Evolutionary conservation across 169 alveolate species (phyloP), one percentile per base, ranked within the genome.

Genomic region (Plasmodium adleri): DNA sequence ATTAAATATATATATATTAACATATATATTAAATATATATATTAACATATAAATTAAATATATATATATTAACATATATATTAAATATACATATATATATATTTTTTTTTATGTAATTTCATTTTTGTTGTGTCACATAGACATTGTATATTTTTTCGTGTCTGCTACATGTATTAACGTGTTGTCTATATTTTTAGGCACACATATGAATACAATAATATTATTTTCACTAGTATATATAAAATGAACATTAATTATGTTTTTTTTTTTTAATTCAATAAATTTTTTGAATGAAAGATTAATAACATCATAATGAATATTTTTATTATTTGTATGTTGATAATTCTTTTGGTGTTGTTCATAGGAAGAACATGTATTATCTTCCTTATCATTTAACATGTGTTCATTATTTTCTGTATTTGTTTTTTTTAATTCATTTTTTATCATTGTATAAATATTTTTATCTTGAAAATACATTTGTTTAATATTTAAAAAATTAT

Each of bases 391-490:
- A 15, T 7, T 68, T 6, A 28, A 68, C 10, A 6, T n/a, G n/a
- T 39, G 62, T 28, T 22, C 58, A 9, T 17, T 50, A 71, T 50
- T 26, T 6, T 49, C 50, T 32, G 22, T 63, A 45, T 10, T 15
- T 32, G 64, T 28, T 17, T 17, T 66, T 39, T 56, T 76, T 13
- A 76, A 64, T 43, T 64, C 64, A 3, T 43, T 20, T 20, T 52
- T 9, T 12, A 76, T 28, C 15, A 64, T 15, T 10, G 52, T 4
- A 24, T 49, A 76, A 2, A 76, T 43, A 22, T 28, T 62, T 10
- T 12, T 39, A 63, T 76, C 70, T 56, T 76, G 78, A 76, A 64
- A 76, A 43, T 76, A 76, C 15, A 76, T 17, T 39, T 76, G 89
- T 22, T 76, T 76, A 17, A 39, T 7, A 56, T 76, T 76, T 10